Evolutionary conservation across 352 stramenopile genomes (phyloP), one percentile per base, ranked within the genome.

Genomic region (Stramenopiles sp.): DNA sequence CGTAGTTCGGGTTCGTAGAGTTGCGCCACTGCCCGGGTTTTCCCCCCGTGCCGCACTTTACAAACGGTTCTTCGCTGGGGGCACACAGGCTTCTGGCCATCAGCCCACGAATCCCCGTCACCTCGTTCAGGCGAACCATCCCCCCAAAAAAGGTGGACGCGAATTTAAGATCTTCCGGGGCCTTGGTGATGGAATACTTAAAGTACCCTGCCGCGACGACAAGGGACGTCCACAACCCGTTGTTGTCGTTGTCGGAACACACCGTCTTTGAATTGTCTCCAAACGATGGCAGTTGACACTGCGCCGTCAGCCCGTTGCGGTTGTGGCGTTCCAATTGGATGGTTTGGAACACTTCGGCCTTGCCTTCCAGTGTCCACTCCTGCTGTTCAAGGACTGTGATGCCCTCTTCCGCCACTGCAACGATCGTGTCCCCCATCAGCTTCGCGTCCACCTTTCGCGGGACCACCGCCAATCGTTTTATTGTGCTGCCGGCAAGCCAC

Each of bases 161-260:
- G 36, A 4, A 3, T 3, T 76, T 73, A 1, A 6, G 3, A 35
- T 34, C 35, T 1, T 33, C 3, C 31, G 4, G 1, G 6, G 30
- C 73, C 3, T 12, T 3, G 3, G 35, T 74, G 2, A 76, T 25
- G 2, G 6, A 31, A 1, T 33, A 76, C 32, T 34, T 1, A 1
- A 75, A 3, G 3, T 18, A 4, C 1, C 35, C 1, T 30, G 53
- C 49, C 33, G n/a, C 36, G 2, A 75, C 1, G 1, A 75, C 37
- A 2, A 75, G 53, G 49, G 1, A 30, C 1, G 74, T 76, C 74
- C 74, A 76, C 6, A 76, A 18, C 3, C 74, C 74, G 33, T 76
- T 34, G 68, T 76, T 76, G 74, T 76, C 74, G 68, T 33, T 34
- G 1, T 37, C 53, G 4, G 34, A 35, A 2, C 1, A 4, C 3